phyloP scores from a whole-genome alignment of 176 grass and related monocot genomes.

The Oryza glumipatula region DNA sequence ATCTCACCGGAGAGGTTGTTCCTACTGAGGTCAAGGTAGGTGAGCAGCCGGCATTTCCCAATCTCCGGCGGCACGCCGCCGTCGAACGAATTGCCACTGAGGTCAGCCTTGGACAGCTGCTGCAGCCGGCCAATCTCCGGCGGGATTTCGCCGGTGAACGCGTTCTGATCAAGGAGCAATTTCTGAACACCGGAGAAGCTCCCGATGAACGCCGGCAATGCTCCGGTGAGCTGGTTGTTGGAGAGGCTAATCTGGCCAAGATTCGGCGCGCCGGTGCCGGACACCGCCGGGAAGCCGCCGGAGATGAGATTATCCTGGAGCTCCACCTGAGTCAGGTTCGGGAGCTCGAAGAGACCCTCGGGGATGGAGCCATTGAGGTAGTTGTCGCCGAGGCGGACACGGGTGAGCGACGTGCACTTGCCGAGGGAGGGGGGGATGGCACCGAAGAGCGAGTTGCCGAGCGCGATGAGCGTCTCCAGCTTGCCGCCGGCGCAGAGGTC shows the following conservation, averaged over 20 bases:
- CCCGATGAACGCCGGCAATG: conserved; percentile 68
- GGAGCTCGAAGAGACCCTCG: conserved; percentile 62
- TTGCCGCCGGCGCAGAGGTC: conserved; percentile 76
- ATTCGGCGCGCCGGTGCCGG: conserved; percentile 33
- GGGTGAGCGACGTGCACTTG: conserved; percentile 65
- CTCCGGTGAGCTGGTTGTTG: conserved; percentile 85
- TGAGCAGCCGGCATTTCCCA: conserved; percentile 79
- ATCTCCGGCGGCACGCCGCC: conserved; percentile 64
- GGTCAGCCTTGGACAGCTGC: conserved; percentile 82
- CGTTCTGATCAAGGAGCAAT: conserved; percentile 82
- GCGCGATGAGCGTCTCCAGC: conserved; percentile 82
- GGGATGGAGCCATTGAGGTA: conserved; percentile 94
- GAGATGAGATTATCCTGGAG: conserved; percentile 90
- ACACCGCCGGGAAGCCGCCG: conserved; percentile 66
- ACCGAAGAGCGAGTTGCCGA: conserved; percentile 90
- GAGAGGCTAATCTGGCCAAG: conserved; percentile 83
- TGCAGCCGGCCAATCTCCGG: conserved; percentile 74
- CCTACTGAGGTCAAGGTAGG: conserved; percentile 76
- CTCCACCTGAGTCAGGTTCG: conserved; percentile 87
- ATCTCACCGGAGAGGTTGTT: conserved; percentile 80
- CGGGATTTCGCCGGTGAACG: conserved; percentile 65
- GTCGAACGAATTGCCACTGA: conserved; percentile 64
- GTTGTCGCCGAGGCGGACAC: conserved; percentile 88
- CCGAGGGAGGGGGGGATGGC: conserved; percentile 75
- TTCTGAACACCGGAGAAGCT: conserved; percentile 81